These are phyloP conservation scores for Geotrichum candidum DNA, from an alignment of 1,139 yeast species.

Conservation along the genomic window DNA sequence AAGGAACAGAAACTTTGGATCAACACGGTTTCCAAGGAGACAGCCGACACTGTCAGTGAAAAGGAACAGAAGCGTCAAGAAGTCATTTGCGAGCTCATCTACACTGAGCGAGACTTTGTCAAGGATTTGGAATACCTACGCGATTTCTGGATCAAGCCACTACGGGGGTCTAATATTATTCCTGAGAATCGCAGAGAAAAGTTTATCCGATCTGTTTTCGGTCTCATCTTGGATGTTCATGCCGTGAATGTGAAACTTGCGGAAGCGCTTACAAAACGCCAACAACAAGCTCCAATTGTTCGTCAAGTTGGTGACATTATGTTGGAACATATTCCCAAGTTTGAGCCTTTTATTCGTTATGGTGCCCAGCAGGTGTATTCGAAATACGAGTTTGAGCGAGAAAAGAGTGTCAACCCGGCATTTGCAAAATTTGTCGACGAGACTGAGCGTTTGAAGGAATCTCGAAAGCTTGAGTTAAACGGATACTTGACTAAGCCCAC, in stretches of 20 bases:
- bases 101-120: conserved; percentile 92
- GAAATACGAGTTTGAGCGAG: conserved; percentile 91
- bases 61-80: conserved; percentile 91
- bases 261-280: conserved; percentile 83
- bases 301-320: conserved; percentile 83
- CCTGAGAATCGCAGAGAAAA: conserved; percentile 87
- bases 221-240: conserved; percentile 82
- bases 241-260: conserved; percentile 78
- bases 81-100: conserved; percentile 86
- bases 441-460: conserved; percentile 81
- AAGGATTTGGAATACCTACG: conserved; percentile 89
- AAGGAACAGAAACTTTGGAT: conserved; percentile 91
- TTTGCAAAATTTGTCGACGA: conserved; percentile 92
- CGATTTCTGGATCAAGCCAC: conserved; percentile 90
- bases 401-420: conserved; percentile 80
- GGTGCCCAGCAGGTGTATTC: conserved; percentile 97
- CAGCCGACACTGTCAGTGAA: conserved; percentile 74
- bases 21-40: conserved; percentile 77
- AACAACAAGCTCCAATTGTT: conserved; percentile 81
- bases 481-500: conserved; percentile 94
- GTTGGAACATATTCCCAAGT: conserved; percentile 73
- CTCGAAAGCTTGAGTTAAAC: conserved; percentile 82
- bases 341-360: conserved; percentile 87
- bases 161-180: conserved; percentile 77
- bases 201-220: conserved; percentile 85